Conservation (phyloP, 768 basidiomycete species). For the Hypholoma fasciculare region DNA sequence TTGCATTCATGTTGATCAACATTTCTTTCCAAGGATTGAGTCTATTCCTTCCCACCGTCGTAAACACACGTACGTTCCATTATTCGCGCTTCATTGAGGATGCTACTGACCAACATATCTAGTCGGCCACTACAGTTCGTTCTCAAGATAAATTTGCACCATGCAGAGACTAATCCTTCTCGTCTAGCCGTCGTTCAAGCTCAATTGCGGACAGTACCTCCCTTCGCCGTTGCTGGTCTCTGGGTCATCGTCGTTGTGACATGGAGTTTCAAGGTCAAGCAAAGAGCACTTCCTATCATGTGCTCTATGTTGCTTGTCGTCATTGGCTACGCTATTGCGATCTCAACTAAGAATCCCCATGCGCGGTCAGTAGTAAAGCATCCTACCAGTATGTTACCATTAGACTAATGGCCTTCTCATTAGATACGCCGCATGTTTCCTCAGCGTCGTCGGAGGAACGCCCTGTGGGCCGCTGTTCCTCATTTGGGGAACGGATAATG, state of each 20-base stretch:
- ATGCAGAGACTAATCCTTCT: not conserved
- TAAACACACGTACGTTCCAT: constrained; percentile 37
- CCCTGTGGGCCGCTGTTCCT: constrained; percentile 40
- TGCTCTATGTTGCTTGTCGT: constrained; percentile 36
- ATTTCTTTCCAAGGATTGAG: constrained; percentile 46
- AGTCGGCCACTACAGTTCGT: constrained; percentile 34
- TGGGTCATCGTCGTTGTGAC: constrained; percentile 39
- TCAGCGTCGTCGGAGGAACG: constrained; percentile 38
- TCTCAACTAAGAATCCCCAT: constrained; percentile 40
- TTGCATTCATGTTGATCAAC: constrained; percentile 35
- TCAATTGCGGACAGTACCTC: constrained; percentile 50
- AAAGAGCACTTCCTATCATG: constrained; percentile 35
- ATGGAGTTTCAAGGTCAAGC: constrained; percentile 34
- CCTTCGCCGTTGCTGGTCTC: constrained; percentile 40
- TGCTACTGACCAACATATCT: not conserved
- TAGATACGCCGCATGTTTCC: constrained; percentile 48
- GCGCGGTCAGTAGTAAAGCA: constrained; percentile 22
- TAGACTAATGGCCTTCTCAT: too few relatives aligned
- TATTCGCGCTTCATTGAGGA: not conserved
- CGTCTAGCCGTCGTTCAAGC: constrained; percentile 40
- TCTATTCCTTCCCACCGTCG: constrained; percentile 46
- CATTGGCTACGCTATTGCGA: constrained; percentile 43
- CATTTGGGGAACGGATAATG: constrained; percentile 50
- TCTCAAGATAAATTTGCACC: not conserved
- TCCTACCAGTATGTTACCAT: not conserved